Conservation (phyloP, 257 asterid species). For the Capsicum chinense region DNA sequence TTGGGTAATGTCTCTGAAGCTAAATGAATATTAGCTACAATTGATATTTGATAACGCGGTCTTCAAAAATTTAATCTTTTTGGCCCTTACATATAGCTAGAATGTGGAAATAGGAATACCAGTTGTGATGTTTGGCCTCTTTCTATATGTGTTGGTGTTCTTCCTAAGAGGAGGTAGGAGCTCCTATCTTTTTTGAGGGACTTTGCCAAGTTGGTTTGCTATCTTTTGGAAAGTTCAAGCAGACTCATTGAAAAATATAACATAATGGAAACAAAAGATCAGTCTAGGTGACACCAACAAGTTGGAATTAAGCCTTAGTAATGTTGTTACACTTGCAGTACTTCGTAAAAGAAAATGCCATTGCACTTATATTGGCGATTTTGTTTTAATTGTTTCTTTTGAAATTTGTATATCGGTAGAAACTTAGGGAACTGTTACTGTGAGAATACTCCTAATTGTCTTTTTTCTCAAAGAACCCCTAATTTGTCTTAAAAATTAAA, state of each 20-base stretch:
- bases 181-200: not conserved
- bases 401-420: not conserved
- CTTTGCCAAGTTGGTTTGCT: not conserved
- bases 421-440: not conserved
- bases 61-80: slow-evolving; percentile 1
- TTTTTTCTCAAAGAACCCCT: not conserved
- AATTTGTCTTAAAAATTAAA: not conserved
- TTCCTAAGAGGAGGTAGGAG: not conserved
- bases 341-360: not conserved
- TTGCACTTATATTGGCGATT: not conserved
- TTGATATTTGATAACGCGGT: slow-evolving; percentile 12
- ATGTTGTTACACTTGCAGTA: not conserved
- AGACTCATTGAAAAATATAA: not conserved
- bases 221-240: not conserved
- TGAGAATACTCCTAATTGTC: not conserved
- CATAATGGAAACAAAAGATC: not conserved
- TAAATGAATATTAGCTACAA: not conserved
- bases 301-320: not conserved
- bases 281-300: not conserved
- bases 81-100: not conserved
- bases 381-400: not conserved
- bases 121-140: slow-evolving; percentile 16
- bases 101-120: not conserved
- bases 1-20: not conserved
- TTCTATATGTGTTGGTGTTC: not conserved